These are phyloP conservation scores for Anastatica hierochuntica DNA, from an alignment of 345 rosid genomes.

Conservation along the genomic window DNA sequence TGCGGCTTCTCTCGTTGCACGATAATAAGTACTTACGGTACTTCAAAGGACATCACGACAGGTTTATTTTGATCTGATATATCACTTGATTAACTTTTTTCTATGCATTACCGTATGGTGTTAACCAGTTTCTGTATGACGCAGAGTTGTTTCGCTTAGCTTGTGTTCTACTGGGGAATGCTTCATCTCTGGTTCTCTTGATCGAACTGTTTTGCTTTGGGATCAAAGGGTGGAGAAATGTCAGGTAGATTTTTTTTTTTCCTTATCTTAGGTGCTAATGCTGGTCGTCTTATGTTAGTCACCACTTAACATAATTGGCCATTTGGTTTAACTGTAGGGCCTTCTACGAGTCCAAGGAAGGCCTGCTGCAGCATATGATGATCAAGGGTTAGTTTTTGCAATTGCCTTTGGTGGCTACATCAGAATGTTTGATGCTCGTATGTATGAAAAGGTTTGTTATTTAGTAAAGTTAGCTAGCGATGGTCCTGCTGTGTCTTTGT, in stretches of 20 bases:
- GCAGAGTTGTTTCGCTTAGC: conserved; percentile 91
- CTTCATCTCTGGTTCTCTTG: conserved; percentile 91
- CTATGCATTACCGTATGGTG: background rate
- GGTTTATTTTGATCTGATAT: conserved; percentile 35
- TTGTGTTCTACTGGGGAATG: conserved; percentile 76
- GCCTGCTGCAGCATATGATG: conserved; percentile 96
- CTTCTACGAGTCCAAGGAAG: conserved; percentile 77
- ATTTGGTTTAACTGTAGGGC: conserved; percentile 30
- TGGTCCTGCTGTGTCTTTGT: background rate
- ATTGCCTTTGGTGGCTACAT: conserved; percentile 89
- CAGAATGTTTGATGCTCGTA: conserved; percentile 90
- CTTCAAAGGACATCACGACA: conserved; percentile 97
- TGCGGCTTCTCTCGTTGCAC: conserved; percentile 84
- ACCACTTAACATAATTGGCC: background rate
- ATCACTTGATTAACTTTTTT: background rate
- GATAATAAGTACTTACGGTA: conserved; percentile 95
- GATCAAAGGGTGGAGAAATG: conserved; percentile 97
- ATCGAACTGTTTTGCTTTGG: conserved; percentile 94
- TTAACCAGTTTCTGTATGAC: background rate
- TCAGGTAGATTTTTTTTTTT: conserved; percentile 42
- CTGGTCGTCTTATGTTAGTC: background rate
- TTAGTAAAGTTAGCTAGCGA: background rate
- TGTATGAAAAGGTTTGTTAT: conserved; percentile 71
- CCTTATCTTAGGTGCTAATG: background rate
- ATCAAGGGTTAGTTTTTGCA: conserved; percentile 86